phyloP scores from a whole-genome alignment of 1,284 basidiomycete species.

The Trichosporon faecale region DNA sequence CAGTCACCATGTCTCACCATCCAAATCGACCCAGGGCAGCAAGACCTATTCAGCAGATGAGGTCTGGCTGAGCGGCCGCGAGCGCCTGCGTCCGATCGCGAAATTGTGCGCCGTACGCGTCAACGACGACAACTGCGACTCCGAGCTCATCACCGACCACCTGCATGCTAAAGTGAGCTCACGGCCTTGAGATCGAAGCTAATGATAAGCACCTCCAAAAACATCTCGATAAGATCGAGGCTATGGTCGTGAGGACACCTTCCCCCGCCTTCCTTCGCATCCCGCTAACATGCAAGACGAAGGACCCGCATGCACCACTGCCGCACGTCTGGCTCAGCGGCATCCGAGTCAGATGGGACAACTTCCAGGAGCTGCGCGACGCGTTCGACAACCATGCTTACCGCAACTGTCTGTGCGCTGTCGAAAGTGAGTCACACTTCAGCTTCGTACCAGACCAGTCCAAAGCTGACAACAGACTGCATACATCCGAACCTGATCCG shows the following conservation, averaged over 20 bases:
- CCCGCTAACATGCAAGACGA: neutral
- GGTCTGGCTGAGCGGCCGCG: neutral
- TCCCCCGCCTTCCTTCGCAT: neutral
- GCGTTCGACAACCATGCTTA: conserved; percentile 1
- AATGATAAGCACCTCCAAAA: neutral
- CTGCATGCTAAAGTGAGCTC: neutral
- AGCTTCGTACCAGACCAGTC: too few relatives aligned
- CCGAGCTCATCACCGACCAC: neutral
- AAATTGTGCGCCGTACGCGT: neutral
- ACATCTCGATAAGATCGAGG: neutral
- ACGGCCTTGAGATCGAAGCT: neutral
- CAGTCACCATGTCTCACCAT: neutral
- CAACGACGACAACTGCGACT: neutral
- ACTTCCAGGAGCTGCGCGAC: neutral
- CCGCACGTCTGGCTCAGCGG: neutral
- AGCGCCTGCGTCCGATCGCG: neutral
- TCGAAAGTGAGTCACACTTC: neutral
- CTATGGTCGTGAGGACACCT: neutral
- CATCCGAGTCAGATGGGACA: neutral
- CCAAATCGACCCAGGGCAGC: neutral
- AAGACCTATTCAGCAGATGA: neutral
- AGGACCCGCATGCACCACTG: neutral
- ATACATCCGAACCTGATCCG: neutral
- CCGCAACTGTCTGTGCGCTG: neutral
- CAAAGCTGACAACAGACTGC: conserved; percentile 17